Conservation (phyloP, 2,329 filamentous ascomycete species). For the Microdochium nivale region DNA sequence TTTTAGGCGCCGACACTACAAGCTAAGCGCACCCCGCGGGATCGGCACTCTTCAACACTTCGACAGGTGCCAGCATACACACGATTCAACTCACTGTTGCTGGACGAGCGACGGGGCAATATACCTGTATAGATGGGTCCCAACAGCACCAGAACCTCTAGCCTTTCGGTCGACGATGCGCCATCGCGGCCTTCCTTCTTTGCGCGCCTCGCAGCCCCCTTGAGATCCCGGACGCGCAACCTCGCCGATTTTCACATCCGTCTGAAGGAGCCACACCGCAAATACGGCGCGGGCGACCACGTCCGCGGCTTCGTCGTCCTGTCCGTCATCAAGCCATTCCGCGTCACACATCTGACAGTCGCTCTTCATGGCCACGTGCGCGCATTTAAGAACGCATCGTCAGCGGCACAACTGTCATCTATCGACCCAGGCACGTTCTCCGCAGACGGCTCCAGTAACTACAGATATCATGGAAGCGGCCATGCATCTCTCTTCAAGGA, state of each 20-base stretch:
- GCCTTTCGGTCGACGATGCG: slow-evolving; percentile 27
- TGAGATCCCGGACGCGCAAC: slow-evolving; percentile 50
- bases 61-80: background rate
- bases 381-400: slow-evolving; percentile 63
- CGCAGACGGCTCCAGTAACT: slow-evolving; percentile 25
- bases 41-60: background rate
- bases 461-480: slow-evolving; percentile 64
- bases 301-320: slow-evolving; percentile 67
- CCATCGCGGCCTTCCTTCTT: slow-evolving; percentile 37
- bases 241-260: slow-evolving; percentile 72
- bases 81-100: background rate
- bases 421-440: slow-evolving; percentile 31
- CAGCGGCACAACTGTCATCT: slow-evolving; percentile 38
- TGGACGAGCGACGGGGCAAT: background rate
- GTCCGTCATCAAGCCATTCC: slow-evolving; percentile 63
- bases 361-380: slow-evolving; percentile 71
- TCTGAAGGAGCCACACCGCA: slow-evolving; percentile 67
- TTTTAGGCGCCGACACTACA: background rate
- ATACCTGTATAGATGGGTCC: slow-evolving; percentile 35
- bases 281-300: slow-evolving; percentile 66
- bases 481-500: slow-evolving; percentile 78
- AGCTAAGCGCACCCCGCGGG: background rate
- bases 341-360: slow-evolving; percentile 74
- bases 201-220: slow-evolving; percentile 42
- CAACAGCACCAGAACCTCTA: slow-evolving; percentile 27